Base-by-base conservation (phyloP, 352 stramenopile species). In the Globisporangium radiosum region DNA sequence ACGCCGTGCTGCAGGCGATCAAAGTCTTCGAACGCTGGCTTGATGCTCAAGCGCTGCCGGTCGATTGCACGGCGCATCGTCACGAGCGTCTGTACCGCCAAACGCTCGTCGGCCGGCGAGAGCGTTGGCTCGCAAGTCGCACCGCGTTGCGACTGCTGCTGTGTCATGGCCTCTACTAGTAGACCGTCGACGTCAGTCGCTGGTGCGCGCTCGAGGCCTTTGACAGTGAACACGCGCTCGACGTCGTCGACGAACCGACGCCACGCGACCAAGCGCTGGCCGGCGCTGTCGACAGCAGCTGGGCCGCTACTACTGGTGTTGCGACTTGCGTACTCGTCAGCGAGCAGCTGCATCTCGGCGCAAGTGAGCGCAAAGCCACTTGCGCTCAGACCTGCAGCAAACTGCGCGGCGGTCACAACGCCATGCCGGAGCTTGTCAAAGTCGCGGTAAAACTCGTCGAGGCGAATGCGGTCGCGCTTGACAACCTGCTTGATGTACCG, bases 361-460 rank as follows among this genome's bases (percentile, higher is more conserved):
- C 70, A 74, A 11, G 66, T 82, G 15, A 94, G 37, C 1, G 85
- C 55, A 37, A 92, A 72, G 0, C 76, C 79, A 15, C 68, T 75
- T 15, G 78, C 68, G 45, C 82, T 74, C 14, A 94, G 60, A 6
- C 85, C 85, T 0, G 78, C 75, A 2, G 56, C 71, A 60, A 91
- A 92, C 51, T 94, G 82, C 0, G 80, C 64, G 4, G 57, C 54
- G 0, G 82, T 92, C 62, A 94, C 78, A 50, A 90, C 89, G 17
- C 81, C 78, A 25, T 92, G 81, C 2, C 85, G 82, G 0, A 94
- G 68, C 54, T 89, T 90, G 53, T 94, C 85, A 48, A 89, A 94
- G 53, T 94, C 85, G 5, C 85, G 82, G 52, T 90, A 94, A 56
- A 84, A 92, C 56, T 94, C 82, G 47, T 94, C 82, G 37, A 94